phyloP scores from a whole-genome alignment of 176 grass and related monocot genomes.

The Phoenix dactylifera region DNA sequence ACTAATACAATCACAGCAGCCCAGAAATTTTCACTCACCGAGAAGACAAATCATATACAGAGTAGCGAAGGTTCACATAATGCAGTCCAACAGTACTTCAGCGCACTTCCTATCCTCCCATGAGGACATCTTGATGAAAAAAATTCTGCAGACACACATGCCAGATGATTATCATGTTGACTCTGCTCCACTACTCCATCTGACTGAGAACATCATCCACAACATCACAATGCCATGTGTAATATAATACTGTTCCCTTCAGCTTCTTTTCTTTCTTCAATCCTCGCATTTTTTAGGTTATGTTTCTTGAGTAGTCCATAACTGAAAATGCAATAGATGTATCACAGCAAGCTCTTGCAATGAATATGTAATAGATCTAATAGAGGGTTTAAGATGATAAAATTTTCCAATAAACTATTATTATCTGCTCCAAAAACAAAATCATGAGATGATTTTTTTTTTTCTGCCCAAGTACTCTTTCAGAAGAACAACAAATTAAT shows the following conservation, averaged over 20 bases:
- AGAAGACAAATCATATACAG: not conserved
- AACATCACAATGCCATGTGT: conserved; percentile 2
- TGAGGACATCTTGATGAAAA: conserved; percentile 19
- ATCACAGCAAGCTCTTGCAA: too few species aligned
- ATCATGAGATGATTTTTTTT: too few species aligned
- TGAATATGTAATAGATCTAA: too few species aligned
- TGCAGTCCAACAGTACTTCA: not conserved
- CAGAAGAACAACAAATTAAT: too few species aligned
- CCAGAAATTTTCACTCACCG: not conserved
- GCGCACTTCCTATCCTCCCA: not conserved
- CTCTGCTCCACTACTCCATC: conserved; percentile 12
- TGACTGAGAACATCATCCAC: conserved; percentile 11
- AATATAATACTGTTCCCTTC: conserved; percentile 6
- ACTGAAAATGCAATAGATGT: too few species aligned
- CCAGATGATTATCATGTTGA: conserved; percentile 17
- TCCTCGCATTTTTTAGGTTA: not conserved
- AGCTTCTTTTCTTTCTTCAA: conserved; percentile 6
- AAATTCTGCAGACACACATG: conserved; percentile 5
- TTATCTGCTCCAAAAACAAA: too few species aligned
- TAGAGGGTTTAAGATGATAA: too few species aligned
- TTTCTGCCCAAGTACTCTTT: too few species aligned
- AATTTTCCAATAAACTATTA: too few species aligned
- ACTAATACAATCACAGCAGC: not conserved
- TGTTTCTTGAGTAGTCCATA: not conserved
- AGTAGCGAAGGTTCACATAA: not conserved